Evolutionary conservation across 208 protist species (phyloP), one percentile per base, ranked within the genome.

Genomic region (Herpetomonas tarakana): DNA sequence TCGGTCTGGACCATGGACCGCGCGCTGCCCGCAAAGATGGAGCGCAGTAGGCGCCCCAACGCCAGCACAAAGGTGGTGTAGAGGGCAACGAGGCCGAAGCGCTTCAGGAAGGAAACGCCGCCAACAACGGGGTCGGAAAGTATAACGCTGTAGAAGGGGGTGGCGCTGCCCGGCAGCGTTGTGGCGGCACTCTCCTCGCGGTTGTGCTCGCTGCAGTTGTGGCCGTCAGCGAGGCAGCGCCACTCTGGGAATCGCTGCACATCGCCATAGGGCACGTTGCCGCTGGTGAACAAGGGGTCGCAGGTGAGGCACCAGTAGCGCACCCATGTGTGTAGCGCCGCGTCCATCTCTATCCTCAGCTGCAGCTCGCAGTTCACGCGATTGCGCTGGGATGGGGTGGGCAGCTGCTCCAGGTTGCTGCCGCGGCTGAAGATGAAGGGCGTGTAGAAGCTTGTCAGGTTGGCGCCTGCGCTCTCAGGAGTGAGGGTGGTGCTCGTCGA

Each of bases 21-120:
- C 22, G 72, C 81, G 45, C 74, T 74, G 50, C 75, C 76, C n/a
- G 81, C 62, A 62, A 88, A 61, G 31, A 84, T 63, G 0, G 68
- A 76, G 14, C 86, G 75, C 52, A 94, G 76, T 41, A 92, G 58
- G 4, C 76, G 73, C 0, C 78, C 83, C 0, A 94, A 44, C n/a
- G 83, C 81, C 27, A 94, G 56, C 11, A 94, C 83, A 58, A 94
- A 87, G 12, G 88, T 94, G 29, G 86, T 86, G 70, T 93, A 94
- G 24, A 92, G 56, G 27, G 88, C 86, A 24, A 94, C 68, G 29
- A 92, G 83, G 49, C 85, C 78, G 29, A 91, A 65, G 39, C 74
- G 65, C 38, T 77, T 74, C 39, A 94, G 65, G n/a, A 86, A 71
- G 9, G 78, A 68, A 25, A 88, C 61, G 29, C 72, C 74, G 54